phyloP scores from a whole-genome alignment of 148 eudicot genomes.

The Persicaria maculosa region DNA sequence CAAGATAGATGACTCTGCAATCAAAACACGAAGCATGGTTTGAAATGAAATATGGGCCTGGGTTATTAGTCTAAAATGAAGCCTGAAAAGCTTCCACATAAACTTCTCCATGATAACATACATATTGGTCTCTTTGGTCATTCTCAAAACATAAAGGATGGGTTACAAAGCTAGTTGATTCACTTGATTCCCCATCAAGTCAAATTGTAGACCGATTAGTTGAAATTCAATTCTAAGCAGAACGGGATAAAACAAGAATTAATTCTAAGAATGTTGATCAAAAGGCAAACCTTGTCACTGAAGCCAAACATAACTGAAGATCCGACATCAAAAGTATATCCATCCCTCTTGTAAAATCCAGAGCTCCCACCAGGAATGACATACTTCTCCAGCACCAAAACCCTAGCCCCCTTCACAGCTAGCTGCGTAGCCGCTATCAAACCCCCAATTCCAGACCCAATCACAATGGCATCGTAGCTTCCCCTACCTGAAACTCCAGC shows the following conservation, averaged over 20 bases:
- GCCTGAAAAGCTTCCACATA: background rate
- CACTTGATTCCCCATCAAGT: background rate
- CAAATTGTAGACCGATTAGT: background rate
- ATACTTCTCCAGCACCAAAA: constrained; percentile 94
- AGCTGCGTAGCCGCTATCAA: constrained; percentile 92
- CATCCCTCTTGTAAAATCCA: constrained; percentile 88
- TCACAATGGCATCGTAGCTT: constrained; percentile 75
- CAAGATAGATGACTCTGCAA: background rate
- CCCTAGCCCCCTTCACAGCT: constrained; percentile 94
- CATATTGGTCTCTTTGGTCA: background rate
- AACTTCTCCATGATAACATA: background rate
- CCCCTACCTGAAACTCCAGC: constrained; percentile 18
- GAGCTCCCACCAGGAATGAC: constrained; percentile 99
- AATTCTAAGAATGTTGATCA: constrained; percentile 6
- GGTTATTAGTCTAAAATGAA: background rate
- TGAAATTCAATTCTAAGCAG: background rate
- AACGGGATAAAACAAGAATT: background rate
- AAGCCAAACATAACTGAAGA: constrained; percentile 98
- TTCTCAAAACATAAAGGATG: background rate
- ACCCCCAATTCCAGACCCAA: constrained; percentile 97
- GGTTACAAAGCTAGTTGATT: background rate
- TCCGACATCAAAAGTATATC: constrained; percentile 92
- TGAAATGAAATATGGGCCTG: background rate
- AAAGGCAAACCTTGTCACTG: constrained; percentile 69
- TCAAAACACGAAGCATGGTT: background rate